Base-by-base conservation (phyloP, 1,284 basidiomycete species). In the Ustilago trichophora region DNA sequence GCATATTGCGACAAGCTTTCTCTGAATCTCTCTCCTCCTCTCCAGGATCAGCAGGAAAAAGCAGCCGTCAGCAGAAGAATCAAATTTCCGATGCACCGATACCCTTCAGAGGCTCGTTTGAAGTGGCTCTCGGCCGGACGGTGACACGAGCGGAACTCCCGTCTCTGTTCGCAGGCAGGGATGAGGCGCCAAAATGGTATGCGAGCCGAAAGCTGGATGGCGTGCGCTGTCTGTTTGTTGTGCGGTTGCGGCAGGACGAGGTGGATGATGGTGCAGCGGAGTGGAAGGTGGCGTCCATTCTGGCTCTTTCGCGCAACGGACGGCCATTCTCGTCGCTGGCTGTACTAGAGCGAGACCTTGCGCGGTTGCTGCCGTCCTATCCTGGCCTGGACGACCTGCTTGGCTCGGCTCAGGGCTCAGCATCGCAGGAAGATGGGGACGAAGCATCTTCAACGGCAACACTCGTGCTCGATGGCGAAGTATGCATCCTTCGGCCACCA, bases 171-270 rank as follows among this genome's bases (percentile, higher is more conserved):
- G 19, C 35, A 12, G 36, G 26, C 12, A 24, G 40, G 15, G 36
- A 44, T 11, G n/a, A n/a, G n/a, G 47, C 43, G 13, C 46, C 59
- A 6, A 19, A 4, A 25, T 76, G 72, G 75, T 73, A 57, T 34
- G 70, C 70, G 5, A 71, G 66, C 33, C 47, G 72, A 11, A 76
- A 76, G 36, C 58, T 75, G 7, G 75, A 76, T 22, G 75, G 75
- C 9, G 54, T 76, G 3, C 66, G 75, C 3, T 76, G 75, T 41
- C 26, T 76, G 9, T 43, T 72, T 16, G 24, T 73, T 15, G 51
- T 73, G 11, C 60, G 52, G 13, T 38, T 64, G 4, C 44, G 43
- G 24, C 40, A n/a, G n/a, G 49, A 52, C 10, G 24, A n/a, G n/a
- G n/a, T n/a, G 15, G 4, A 16, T 12, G 35, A 38, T 10, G 34